Percentiles rank a stretch among this genome's conserved stretches.
Evolutionary conservation across 768 basidiomycete genomes (phyloP).

Genomic region (Suillus placidus): DNA sequence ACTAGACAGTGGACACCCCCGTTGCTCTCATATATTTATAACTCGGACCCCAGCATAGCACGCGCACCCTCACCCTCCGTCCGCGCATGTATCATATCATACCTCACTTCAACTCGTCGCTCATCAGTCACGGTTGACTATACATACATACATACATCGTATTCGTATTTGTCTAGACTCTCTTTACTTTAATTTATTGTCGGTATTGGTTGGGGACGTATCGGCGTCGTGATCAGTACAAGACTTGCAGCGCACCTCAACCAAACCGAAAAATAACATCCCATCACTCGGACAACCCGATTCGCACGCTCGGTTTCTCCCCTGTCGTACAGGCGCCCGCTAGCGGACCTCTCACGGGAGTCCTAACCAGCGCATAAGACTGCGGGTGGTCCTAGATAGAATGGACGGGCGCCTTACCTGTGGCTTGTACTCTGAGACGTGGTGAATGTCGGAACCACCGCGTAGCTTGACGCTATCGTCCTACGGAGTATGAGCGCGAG

Average conservation of each 20-base stretch:
- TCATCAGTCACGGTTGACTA: neutral
- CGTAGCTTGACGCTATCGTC: neutral
- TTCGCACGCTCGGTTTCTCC: neutral
- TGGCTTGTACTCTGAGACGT: neutral
- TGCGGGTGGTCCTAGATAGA: neutral
- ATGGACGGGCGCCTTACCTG: neutral
- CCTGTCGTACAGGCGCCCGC: neutral
- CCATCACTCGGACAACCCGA: neutral
- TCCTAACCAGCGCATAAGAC: neutral
- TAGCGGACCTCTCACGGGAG: neutral
- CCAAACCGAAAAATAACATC: neutral
- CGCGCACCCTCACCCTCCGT: too few relatives aligned
- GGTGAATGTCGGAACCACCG: neutral
- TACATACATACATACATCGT: neutral
- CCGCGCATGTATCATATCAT: conserved; percentile 7
- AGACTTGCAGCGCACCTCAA: neutral
- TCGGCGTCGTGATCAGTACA: neutral
- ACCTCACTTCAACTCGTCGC: neutral
- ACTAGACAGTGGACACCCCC: neutral
- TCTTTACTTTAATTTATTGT: neutral
- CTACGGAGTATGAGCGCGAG: neutral
- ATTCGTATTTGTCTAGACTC: neutral
- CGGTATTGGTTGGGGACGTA: too few relatives aligned
- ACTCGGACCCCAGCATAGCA: neutral
- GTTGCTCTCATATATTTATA: neutral